These are phyloP conservation scores for Fusarium goolgardi DNA, from an alignment of 2,329 filamentous ascomycete genomes.

Conservation along the genomic window DNA sequence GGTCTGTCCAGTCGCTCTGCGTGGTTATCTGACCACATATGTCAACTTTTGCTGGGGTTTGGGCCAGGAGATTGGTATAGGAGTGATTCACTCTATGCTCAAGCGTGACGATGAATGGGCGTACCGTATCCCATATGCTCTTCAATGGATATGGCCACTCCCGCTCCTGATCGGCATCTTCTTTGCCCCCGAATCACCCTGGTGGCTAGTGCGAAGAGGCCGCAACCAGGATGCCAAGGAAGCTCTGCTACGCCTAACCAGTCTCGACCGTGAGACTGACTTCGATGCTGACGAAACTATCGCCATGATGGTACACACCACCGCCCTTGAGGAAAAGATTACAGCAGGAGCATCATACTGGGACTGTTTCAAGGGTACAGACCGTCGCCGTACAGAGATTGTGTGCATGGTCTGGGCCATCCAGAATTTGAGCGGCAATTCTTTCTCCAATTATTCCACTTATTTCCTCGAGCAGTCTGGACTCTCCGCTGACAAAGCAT, in stretches of 20 bases:
- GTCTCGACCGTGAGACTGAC: slow-evolving; percentile 70
- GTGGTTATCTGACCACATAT: slow-evolving; percentile 78
- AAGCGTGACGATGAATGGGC: slow-evolving; percentile 74
- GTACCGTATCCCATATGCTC: slow-evolving; percentile 75
- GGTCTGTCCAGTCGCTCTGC: slow-evolving; percentile 77
- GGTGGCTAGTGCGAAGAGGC: slow-evolving; percentile 80
- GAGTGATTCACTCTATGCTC: slow-evolving; percentile 77
- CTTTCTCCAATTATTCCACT: slow-evolving; percentile 73
- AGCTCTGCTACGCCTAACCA: slow-evolving; percentile 74
- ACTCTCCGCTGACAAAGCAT: slow-evolving; percentile 62
- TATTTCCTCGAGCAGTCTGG: slow-evolving; percentile 72
- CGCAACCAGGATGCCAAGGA: slow-evolving; percentile 73
- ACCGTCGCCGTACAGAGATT: slow-evolving; percentile 80
- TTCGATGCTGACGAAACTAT: slow-evolving; percentile 87
- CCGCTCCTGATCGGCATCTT: slow-evolving; percentile 73
- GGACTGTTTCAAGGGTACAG: slow-evolving; percentile 85
- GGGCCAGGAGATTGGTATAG: slow-evolving; percentile 79
- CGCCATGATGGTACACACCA: slow-evolving; percentile 93
- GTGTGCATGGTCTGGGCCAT: slow-evolving; percentile 74
- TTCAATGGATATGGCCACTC: slow-evolving; percentile 83
- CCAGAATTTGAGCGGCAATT: slow-evolving; percentile 72
- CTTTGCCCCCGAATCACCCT: slow-evolving; percentile 77
- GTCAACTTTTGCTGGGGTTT: slow-evolving; percentile 83
- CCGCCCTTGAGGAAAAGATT: slow-evolving; percentile 80
- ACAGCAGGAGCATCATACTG: slow-evolving; percentile 78